Evolutionary conservation across 768 basidiomycete species (phyloP).

Genomic region (Amanita rubescens): DNA sequence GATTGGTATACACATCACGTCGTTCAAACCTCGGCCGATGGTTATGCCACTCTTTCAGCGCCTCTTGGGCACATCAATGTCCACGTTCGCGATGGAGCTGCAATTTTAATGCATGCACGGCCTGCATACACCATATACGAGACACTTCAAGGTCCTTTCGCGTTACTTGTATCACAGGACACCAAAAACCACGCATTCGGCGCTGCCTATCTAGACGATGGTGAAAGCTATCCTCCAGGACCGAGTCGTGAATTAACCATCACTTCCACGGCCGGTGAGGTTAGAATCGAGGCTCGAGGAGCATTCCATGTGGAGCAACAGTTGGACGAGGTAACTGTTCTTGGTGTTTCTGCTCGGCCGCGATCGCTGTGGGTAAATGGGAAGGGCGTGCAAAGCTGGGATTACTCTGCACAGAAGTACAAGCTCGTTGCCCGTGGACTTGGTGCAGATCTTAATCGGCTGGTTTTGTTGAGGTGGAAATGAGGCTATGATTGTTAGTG

Average conservation of each 20-base stretch:
- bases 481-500: slow-evolving; percentile 7
- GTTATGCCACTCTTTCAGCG: slow-evolving; percentile 46
- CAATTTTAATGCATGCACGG: slow-evolving; percentile 51
- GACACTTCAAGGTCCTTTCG: slow-evolving; percentile 54
- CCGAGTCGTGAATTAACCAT: slow-evolving; percentile 43
- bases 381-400: slow-evolving; percentile 25
- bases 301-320: slow-evolving; percentile 37
- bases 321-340: slow-evolving; percentile 46
- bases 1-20: slow-evolving; percentile 67
- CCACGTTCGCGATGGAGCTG: slow-evolving; percentile 64
- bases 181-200: slow-evolving; percentile 45
- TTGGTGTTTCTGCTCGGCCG: slow-evolving; percentile 44
- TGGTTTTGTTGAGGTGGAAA: slow-evolving; percentile 19
- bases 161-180: slow-evolving; percentile 52
- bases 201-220: slow-evolving; percentile 64
- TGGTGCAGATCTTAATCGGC: slow-evolving; percentile 35
- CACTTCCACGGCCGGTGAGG: slow-evolving; percentile 21
- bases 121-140: slow-evolving; percentile 66
- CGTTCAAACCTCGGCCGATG: slow-evolving; percentile 34
- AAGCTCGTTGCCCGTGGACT: slow-evolving; percentile 34
- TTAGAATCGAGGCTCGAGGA: slow-evolving; percentile 33
- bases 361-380: slow-evolving; percentile 32
- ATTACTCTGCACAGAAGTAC: slow-evolving; percentile 29
- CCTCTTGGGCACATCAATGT: slow-evolving; percentile 73
- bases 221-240: slow-evolving; percentile 52